phyloP scores from a whole-genome alignment of 257 asterid genomes.

The Forsythia viridissima region DNA sequence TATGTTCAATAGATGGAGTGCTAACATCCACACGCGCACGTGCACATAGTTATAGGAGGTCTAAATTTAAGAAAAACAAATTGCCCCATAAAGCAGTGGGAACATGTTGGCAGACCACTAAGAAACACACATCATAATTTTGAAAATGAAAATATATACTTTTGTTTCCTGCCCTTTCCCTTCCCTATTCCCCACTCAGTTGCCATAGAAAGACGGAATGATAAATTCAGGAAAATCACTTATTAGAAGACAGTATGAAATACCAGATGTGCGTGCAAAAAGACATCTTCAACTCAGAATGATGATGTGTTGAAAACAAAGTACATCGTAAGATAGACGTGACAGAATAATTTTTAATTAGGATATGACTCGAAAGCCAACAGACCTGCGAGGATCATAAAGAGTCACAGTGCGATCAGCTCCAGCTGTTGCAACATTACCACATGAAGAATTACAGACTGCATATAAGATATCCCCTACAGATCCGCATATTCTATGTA shows the following conservation, averaged over 20 bases:
- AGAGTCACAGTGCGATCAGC: conserved; percentile 85
- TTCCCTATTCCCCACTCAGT: neutral
- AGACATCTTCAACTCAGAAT: neutral
- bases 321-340: neutral
- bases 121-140: neutral
- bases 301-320: neutral
- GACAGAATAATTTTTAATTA: conserved; percentile 7
- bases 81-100: neutral
- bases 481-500: conserved; percentile 70
- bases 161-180: neutral
- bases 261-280: neutral
- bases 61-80: neutral
- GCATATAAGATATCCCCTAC: conserved; percentile 79
- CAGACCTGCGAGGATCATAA: conserved; percentile 92
- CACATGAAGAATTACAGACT: conserved; percentile 68
- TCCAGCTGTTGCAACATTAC: conserved; percentile 80
- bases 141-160: neutral
- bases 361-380: conserved; percentile 13
- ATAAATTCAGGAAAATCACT: neutral
- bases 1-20: neutral
- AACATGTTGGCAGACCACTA: neutral
- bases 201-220: neutral
- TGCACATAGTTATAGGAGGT: neutral
- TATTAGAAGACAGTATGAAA: neutral
- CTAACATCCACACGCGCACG: neutral